phyloP scores from a whole-genome alignment of 2,329 filamentous ascomycete genomes.

The Aureobasidium leucospermi region DNA sequence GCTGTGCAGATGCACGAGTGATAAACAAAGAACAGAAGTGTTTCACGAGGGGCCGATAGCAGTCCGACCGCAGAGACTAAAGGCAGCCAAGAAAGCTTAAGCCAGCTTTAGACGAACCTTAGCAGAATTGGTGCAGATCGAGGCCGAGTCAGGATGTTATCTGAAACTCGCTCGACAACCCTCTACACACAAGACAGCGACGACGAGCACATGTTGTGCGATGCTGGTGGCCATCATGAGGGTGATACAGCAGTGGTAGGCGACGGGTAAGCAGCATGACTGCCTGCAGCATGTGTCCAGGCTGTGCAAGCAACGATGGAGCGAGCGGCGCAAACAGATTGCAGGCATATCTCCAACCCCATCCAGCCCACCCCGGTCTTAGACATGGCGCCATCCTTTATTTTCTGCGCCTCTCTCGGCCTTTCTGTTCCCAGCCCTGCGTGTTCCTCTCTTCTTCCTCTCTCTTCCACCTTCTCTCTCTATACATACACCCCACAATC shows the following conservation, averaged over 20 bases:
- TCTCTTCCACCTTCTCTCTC: background rate
- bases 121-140: background rate
- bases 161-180: background rate
- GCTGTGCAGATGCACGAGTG: background rate
- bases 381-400: slow-evolving; percentile 7
- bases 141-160: background rate
- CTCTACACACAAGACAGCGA: background rate
- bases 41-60: background rate
- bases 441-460: background rate
- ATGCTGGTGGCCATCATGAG: background rate
- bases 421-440: background rate
- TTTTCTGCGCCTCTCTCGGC: slow-evolving; percentile 5
- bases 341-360: slow-evolving; percentile 1
- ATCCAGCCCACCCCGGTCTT: slow-evolving; percentile 2
- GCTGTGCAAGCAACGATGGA: background rate
- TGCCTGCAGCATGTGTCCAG: background rate
- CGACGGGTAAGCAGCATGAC: background rate
- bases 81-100: slow-evolving; percentile 8
- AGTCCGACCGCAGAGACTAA: background rate
- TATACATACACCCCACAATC: background rate
- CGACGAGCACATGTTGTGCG: background rate
- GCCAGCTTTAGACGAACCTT: background rate
- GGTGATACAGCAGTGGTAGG: background rate
- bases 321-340: background rate
- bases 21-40: background rate